These are phyloP conservation scores for Rosa rugosa DNA, from an alignment of 306 rosid genomes.

Conservation along the genomic window DNA sequence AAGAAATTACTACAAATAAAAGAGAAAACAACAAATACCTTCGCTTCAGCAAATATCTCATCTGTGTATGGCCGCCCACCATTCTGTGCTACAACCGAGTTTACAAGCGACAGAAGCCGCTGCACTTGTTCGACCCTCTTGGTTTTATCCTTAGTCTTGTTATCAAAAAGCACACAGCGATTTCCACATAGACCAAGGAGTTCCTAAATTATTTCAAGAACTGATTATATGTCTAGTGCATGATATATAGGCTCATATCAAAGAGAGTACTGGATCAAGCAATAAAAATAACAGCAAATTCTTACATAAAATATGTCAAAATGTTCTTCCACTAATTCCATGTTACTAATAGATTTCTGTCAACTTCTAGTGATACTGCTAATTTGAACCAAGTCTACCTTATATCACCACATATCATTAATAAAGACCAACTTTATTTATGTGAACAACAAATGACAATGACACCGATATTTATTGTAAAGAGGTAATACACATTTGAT, in stretches of 20 bases:
- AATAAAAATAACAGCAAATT: not conserved
- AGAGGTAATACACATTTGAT: not conserved
- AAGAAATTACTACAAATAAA: not conserved
- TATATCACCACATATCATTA: too few species aligned
- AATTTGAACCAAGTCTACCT: too few species aligned
- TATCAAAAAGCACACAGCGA: slow-evolving; percentile 77
- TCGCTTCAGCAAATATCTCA: slow-evolving; percentile 63
- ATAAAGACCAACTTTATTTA: not conserved
- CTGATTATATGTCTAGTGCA: slow-evolving; percentile 9
- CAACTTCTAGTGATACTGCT: not conserved
- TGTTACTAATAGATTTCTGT: not conserved
- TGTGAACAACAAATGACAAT: not conserved
- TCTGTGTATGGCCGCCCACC: slow-evolving; percentile 69
- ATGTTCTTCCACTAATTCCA: not conserved
- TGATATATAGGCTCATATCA: not conserved
- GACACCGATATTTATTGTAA: not conserved
- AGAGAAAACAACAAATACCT: slow-evolving; percentile 44
- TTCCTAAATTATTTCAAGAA: slow-evolving; percentile 45
- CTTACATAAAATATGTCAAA: not conserved
- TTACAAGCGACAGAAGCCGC: slow-evolving; percentile 58
- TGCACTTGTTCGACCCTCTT: slow-evolving; percentile 64
- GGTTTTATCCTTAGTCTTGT: slow-evolving; percentile 68
- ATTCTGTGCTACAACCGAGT: slow-evolving; percentile 45
- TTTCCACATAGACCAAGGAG: slow-evolving; percentile 55
- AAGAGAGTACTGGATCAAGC: not conserved